Base-by-base conservation (phyloP, 2,329 filamentous ascomycete species). In the Cylindrodendrum hubeiense region DNA sequence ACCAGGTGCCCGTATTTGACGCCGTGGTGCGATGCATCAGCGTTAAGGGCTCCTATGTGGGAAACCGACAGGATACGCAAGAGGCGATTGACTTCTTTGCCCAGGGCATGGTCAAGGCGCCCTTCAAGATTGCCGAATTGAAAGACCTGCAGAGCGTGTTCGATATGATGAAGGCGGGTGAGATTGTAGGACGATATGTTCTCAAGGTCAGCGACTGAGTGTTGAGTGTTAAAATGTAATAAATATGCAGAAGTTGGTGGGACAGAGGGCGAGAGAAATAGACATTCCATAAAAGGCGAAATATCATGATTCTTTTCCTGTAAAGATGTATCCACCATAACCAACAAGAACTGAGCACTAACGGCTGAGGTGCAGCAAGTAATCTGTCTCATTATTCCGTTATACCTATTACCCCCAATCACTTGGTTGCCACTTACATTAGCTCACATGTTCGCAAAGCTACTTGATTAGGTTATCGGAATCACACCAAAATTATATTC, bases 131-230 rank as follows among this genome's bases (percentile, higher is more conserved):
- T 22, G 60, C 60, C 12, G 33, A 56, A 15, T 9, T 62, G 46
- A 34, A 56, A 19, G 60, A 62, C 4, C 60, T 62, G 10, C 60
- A 46, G 13, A 37, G 43, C 2, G 37, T 62, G 4, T 62, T 62
- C 15, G 60, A 62, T 5, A 57, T 62, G 60, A 62, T 62, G 60
- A 62, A 62, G 37, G 52, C 34, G 21, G 57, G 57, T 37, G 28
- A 44, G 46, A 62, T 62, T 10, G 60, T 62, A 2, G 60, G 60
- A 7, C 60, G 60, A 17, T 62, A 62, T 9, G 60, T 62, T 8
- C 60, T 62, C 52, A 62, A 62, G 52, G 52, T 62, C 8, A 57
- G 60, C 52, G 52, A 62, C 39, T 62, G 44, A 44, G 50, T 24
- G 3, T 34, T 5, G 17, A 4, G 22, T 26, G 17, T 5, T 47